Percentiles rank a stretch among this genome's conserved stretches.
Conservation (phyloP, 306 rosid species). For the Prunus mira region DNA sequence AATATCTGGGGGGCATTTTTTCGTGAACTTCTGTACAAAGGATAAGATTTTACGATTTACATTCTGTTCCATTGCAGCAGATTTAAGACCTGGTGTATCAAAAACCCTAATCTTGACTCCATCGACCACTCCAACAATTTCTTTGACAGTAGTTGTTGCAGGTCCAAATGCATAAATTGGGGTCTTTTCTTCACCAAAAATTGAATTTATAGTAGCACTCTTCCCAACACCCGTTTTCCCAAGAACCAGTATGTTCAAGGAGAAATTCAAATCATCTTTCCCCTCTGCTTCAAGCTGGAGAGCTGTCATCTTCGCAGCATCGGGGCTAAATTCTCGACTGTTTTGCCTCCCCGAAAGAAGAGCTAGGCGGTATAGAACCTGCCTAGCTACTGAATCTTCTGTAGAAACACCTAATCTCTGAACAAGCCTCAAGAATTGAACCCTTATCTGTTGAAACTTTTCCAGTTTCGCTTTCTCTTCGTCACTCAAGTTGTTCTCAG, state of each 20-base stretch:
- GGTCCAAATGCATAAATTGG: conserved; percentile 75
- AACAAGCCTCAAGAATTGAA: conserved; percentile 74
- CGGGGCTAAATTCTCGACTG: conserved; percentile 60
- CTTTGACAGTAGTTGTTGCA: conserved; percentile 68
- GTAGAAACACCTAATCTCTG: conserved; percentile 71
- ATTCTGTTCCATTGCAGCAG: conserved; percentile 74
- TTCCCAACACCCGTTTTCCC: conserved; percentile 95
- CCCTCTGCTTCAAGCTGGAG: conserved; percentile 72
- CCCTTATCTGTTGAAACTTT: conserved; percentile 70
- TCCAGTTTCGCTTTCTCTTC: conserved; percentile 75
- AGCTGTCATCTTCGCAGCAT: conserved; percentile 74
- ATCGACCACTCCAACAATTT: conserved; percentile 78
- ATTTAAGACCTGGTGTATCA: conserved; percentile 89
- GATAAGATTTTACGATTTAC: conserved; percentile 64
- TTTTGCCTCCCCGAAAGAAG: conserved; percentile 68
- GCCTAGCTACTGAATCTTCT: conserved; percentile 82
- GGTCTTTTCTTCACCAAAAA: conserved; percentile 81
- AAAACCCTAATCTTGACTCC: conserved; percentile 79
- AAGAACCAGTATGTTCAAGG: conserved; percentile 81
- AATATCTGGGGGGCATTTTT: conserved; percentile 79
- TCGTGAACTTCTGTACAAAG: conserved; percentile 64
- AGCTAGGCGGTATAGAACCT: conserved; percentile 76
- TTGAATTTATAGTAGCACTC: conserved; percentile 96
- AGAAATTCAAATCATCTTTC: conserved; percentile 56
- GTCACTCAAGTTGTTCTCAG: conserved; percentile 63